phyloP scores from a whole-genome alignment of 768 basidiomycete species.

The Porpolomopsis calyptriformis region DNA sequence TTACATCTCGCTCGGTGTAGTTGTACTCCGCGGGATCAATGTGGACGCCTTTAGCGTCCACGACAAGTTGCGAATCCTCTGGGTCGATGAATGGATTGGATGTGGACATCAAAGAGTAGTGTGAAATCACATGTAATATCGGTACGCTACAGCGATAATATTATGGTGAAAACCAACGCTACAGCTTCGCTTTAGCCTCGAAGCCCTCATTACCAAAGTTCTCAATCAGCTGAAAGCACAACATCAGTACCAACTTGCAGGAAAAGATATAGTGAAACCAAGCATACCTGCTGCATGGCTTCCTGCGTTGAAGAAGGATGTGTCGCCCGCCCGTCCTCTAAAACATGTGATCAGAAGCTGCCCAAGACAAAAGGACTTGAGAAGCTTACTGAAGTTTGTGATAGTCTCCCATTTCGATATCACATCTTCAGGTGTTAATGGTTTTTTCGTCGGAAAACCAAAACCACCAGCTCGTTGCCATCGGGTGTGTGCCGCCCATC shows the following conservation, averaged over 20 bases:
- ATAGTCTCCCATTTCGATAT: slow-evolving; percentile 71
- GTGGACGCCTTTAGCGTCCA: slow-evolving; percentile 61
- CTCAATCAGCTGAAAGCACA: slow-evolving; percentile 28
- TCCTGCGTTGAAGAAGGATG: slow-evolving; percentile 69
- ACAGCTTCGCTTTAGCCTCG: slow-evolving; percentile 43
- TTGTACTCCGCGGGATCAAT: slow-evolving; percentile 48
- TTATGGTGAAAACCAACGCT: slow-evolving; percentile 11
- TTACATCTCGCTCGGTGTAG: slow-evolving; percentile 84
- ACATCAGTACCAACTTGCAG: background rate
- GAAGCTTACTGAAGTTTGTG: slow-evolving; percentile 66
- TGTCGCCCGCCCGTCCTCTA: slow-evolving; percentile 70
- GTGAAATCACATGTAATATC: background rate
- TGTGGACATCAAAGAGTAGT: slow-evolving; percentile 13
- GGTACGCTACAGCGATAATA: background rate
- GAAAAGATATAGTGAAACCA: background rate
- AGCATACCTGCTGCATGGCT: slow-evolving; percentile 56
- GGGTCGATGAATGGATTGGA: slow-evolving; percentile 53
- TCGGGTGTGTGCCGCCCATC: slow-evolving; percentile 85
- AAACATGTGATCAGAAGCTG: background rate
- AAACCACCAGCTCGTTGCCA: slow-evolving; percentile 88
- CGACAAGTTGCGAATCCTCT: slow-evolving; percentile 76
- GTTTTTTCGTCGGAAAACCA: slow-evolving; percentile 73
- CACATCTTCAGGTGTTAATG: slow-evolving; percentile 73
- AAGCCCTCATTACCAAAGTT: slow-evolving; percentile 42
- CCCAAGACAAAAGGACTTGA: too few relatives aligned